These are phyloP conservation scores for Tubosaeta sp. DNA, from an alignment of 768 basidiomycete species.

Conservation along the genomic window DNA sequence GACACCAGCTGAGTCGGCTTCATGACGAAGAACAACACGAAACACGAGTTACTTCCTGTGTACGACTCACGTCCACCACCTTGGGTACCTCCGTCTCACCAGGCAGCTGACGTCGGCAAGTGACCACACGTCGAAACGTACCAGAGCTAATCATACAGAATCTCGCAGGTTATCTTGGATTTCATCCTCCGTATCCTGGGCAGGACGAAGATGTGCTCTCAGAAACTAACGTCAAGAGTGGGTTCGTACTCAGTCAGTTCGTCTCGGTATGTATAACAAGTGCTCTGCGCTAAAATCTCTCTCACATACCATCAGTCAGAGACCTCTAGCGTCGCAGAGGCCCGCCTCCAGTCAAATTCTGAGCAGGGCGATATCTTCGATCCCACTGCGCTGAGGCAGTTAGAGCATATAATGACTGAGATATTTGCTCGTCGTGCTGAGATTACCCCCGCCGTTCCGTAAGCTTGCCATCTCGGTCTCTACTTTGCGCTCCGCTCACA, in stretches of 20 bases:
- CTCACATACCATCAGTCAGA: conserved; percentile 21
- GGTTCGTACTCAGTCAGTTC: conserved; percentile 49
- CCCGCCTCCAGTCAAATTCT: conserved; percentile 7
- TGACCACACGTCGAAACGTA: not conserved
- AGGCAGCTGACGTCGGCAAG: conserved; percentile 65
- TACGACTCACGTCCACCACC: conserved; percentile 66
- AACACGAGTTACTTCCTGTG: conserved; percentile 38
- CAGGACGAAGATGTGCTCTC: conserved; percentile 76
- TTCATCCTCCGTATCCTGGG: conserved; percentile 67
- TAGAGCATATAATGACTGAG: conserved; percentile 75
- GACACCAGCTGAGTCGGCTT: too few species aligned
- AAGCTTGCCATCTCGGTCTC: conserved; percentile 24
- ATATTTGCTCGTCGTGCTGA: conserved; percentile 64
- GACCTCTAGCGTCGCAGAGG: conserved; percentile 10
- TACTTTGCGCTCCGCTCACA: not conserved
- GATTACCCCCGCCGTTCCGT: conserved; percentile 59
- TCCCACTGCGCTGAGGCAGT: conserved; percentile 47
- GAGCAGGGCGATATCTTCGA: conserved; percentile 46
- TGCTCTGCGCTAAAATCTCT: not conserved
- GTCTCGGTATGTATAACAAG: conserved; percentile 50
- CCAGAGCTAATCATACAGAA: not conserved
- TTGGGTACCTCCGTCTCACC: conserved; percentile 70
- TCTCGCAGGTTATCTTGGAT: conserved; percentile 64
- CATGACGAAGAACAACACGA: conserved; percentile 25
- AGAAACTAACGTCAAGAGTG: conserved; percentile 59